phyloP scores from a whole-genome alignment of 345 rosid species.

The Conringia planisiliqua region DNA sequence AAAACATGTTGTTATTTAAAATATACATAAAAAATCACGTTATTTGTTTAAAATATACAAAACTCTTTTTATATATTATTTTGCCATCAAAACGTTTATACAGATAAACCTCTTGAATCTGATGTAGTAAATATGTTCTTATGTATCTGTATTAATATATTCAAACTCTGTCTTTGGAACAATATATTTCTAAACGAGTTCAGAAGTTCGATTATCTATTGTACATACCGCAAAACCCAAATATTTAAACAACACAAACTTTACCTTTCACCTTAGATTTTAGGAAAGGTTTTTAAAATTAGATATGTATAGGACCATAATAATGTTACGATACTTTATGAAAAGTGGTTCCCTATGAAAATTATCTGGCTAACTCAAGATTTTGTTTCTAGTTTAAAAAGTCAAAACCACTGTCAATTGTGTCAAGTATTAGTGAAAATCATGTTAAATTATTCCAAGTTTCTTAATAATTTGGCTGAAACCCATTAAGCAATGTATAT shows the following conservation, averaged over 20 bases:
- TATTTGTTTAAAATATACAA: too few relatives aligned
- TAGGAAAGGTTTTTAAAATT: neutral
- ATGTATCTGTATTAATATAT: too few relatives aligned
- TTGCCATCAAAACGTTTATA: too few relatives aligned
- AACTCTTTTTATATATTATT: too few relatives aligned
- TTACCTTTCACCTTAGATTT: neutral
- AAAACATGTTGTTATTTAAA: too few relatives aligned
- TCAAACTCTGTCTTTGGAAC: too few relatives aligned
- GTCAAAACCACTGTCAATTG: constrained; percentile 30
- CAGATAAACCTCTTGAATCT: too few relatives aligned
- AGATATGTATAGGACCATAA: neutral
- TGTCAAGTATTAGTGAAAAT: constrained; percentile 2
- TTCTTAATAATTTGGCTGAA: constrained; percentile 1
- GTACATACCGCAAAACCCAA: neutral
- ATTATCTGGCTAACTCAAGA: constrained; percentile 29
- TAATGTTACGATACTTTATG: constrained; percentile 20
- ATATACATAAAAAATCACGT: too few relatives aligned
- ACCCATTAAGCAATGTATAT: constrained; percentile 6
- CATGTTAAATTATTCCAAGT: neutral
- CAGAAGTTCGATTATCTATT: too few relatives aligned
- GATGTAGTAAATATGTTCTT: too few relatives aligned
- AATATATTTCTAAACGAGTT: too few relatives aligned
- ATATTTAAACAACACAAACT: neutral
- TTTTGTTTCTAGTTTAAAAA: constrained; percentile 29
- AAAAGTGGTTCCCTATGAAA: constrained; percentile 16